Base-by-base conservation (phyloP, 2,329 filamentous ascomycete genomes). In the Calonectria hongkongensis region DNA sequence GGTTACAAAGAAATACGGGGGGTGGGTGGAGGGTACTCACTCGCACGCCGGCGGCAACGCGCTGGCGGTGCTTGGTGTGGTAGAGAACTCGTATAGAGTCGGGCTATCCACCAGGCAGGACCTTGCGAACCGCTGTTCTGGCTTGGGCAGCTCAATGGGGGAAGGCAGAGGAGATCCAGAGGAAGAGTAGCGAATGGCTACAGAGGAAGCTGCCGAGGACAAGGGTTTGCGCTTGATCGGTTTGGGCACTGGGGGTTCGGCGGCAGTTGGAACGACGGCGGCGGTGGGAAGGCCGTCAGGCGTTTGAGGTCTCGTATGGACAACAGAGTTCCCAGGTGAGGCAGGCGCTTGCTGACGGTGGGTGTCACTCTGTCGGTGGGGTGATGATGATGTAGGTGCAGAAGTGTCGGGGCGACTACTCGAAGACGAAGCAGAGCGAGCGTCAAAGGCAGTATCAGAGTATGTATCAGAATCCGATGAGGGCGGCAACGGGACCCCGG, bases 221-320 rank as follows among this genome's bases (percentile, higher is more conserved):
- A 93, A 81, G 68, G 91, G 91, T 84, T 93, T 92, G 74, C 91
- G 88, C 80, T 88, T 89, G 83, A 92, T 89, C 74, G 84, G 81
- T 50, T 77, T 79, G 33, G 70, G 74, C 70, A 76, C 70, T 72
- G 76, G 73, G 62, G 65, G 25, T 67, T 70, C 27, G 67, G 76
- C 71, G 71, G 74, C 67, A 74, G 79, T 70, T 50, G 64, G 43
- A n/a, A 67, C 33, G 33, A 64, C 39, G 68, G 54, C 28, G 27
- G 75, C 74, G 68, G 68, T 71, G 68, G 74, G 58, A 58, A 74
- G 66, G 69, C 71, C 72, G 79, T 80, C 71, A 54, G 76, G 67
- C 56, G 78, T 79, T 68, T 78, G 79, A 66, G 80, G 79, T 67
- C 78, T 79, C 66, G 75, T 65, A 75, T 78, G 79, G 54, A 68